Evolutionary conservation across 148 eudicot species (phyloP).

Genomic region (Cornus florida): DNA sequence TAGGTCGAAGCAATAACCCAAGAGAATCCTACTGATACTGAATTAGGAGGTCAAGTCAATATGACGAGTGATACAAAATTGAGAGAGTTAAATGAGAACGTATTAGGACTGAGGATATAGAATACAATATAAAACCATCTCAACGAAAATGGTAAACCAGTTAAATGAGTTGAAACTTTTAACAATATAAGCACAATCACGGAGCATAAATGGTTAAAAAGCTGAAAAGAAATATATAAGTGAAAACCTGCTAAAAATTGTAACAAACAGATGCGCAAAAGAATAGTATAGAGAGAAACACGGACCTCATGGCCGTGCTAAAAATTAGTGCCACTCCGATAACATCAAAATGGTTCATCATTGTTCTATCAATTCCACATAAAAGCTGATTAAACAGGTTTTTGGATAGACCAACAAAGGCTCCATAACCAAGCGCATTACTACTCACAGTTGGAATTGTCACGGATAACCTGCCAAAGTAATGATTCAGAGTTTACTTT

Average conservation of each 20-base stretch:
- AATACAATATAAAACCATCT: neutral
- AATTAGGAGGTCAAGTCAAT: neutral
- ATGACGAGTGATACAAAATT: neutral
- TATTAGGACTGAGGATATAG: neutral
- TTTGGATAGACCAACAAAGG: slow-evolving; percentile 82
- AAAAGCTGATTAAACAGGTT: slow-evolving; percentile 85
- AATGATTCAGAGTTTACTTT: neutral
- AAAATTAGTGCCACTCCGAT: slow-evolving; percentile 72
- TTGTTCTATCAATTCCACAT: slow-evolving; percentile 74
- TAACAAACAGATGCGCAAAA: neutral
- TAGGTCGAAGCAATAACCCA: neutral
- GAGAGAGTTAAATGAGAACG: neutral
- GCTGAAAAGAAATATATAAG: neutral
- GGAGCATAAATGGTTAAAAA: neutral
- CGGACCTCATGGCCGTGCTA: slow-evolving; percentile 83
- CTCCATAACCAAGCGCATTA: slow-evolving; percentile 92
- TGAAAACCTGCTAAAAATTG: too few species aligned
- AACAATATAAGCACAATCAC: neutral
- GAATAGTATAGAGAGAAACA: neutral
- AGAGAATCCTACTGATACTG: neutral
- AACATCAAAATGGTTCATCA: slow-evolving; percentile 75
- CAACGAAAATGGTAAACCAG: neutral
- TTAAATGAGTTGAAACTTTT: neutral
- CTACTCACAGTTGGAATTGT: slow-evolving; percentile 72
- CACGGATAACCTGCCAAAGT: slow-evolving; percentile 66